Evolutionary conservation across 208 protist species (phyloP).

Genomic region (Trypanosoma conorhini): DNA sequence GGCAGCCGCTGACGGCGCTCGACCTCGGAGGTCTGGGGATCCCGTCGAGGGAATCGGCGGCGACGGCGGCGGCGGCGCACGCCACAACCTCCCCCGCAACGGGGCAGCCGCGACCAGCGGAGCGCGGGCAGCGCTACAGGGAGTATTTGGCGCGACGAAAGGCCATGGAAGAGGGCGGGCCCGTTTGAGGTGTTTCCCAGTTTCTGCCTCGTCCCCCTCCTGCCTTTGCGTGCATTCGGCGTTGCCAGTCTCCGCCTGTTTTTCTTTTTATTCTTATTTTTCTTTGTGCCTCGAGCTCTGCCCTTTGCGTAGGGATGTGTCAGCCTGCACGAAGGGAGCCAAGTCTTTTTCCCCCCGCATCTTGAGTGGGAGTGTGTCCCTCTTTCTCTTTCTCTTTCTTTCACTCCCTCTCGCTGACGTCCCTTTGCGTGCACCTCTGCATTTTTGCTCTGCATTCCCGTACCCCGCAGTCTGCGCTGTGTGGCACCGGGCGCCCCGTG

Average conservation of each 20-base stretch:
- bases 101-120: not conserved
- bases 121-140: constrained; percentile 62
- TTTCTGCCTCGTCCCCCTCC: not conserved
- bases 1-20: constrained; percentile 54
- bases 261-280: constrained; percentile 22
- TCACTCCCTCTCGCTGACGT: not conserved
- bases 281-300: constrained; percentile 5
- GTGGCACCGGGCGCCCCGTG: not conserved
- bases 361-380: not conserved
- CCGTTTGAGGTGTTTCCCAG: not conserved
- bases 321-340: not conserved
- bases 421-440: not conserved
- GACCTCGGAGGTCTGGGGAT: constrained; percentile 26
- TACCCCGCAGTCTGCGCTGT: constrained; percentile 12
- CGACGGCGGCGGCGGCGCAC: constrained; percentile 1
- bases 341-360: not conserved
- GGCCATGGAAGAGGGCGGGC: not conserved
- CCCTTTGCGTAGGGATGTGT: not conserved
- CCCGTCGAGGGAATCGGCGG: not conserved
- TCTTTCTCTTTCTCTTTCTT: constrained; percentile 20
- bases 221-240: constrained; percentile 2
- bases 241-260: constrained; percentile 1
- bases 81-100: not conserved
- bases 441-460: constrained; percentile 11
- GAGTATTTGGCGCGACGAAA: constrained; percentile 59